These are phyloP conservation scores for Neonectria sp. DNA, from an alignment of 2,329 filamentous ascomycete species.

Conservation along the genomic window DNA sequence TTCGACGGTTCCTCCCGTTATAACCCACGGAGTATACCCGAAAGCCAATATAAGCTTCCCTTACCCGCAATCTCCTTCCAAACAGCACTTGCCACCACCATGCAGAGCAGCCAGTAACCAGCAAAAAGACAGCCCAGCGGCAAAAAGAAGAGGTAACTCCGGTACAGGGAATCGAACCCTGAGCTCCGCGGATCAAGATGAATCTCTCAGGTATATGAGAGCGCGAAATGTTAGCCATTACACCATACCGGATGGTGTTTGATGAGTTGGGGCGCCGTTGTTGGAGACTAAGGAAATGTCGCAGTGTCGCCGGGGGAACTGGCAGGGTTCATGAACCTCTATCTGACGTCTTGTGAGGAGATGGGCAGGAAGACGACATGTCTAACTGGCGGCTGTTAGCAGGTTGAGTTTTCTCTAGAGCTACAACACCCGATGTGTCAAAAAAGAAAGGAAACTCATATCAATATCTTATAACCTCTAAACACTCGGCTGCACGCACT, in stretches of 20 bases:
- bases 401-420: no score
- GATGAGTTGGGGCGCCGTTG: not conserved
- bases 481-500: no score
- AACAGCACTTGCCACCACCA: not conserved
- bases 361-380: no score
- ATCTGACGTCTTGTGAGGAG: no score
- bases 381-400: no score
- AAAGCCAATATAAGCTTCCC: not conserved
- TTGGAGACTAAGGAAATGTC: not conserved
- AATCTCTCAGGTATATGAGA: conserved; percentile 47
- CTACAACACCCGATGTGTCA: no score
- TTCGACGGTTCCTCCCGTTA: no score
- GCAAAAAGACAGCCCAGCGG: not conserved
- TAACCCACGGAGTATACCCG: not conserved
- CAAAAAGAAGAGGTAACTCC: conserved; percentile 23
- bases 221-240: conserved; percentile 54
- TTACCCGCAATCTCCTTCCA: not conserved
- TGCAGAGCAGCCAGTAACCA: not conserved
- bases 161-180: conserved; percentile 36
- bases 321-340: not conserved
- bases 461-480: no score
- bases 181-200: conserved; percentile 27
- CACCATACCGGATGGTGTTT: conserved; percentile 50
- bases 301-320: not conserved
- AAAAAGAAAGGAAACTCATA: no score